A percentile compares a stretch with the other conserved stretches of the same genome.
phyloP scores from a whole-genome alignment of 148 eudicot species.

The Spergularia bocconei region DNA sequence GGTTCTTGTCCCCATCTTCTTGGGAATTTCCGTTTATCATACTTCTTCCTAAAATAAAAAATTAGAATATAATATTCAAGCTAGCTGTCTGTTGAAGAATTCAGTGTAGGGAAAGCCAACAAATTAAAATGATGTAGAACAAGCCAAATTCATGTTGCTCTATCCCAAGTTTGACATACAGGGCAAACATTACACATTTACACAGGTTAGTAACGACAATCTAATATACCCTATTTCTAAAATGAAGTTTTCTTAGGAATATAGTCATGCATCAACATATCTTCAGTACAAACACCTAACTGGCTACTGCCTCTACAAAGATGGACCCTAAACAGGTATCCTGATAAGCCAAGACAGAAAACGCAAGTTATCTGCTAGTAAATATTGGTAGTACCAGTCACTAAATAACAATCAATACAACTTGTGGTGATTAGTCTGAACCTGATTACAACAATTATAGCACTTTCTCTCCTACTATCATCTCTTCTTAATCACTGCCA shows the following conservation, averaged over 20 bases:
- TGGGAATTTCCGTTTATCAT: conserved; percentile 49
- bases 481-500: no score
- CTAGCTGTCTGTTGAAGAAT: not conserved
- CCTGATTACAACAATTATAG: no score
- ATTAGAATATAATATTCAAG: not conserved
- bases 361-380: not conserved
- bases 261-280: not conserved
- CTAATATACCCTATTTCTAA: not conserved
- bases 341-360: not conserved
- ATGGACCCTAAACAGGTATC: not conserved
- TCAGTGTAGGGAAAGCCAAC: not conserved
- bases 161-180: not conserved
- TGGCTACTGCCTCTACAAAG: not conserved
- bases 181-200: not conserved
- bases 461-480: no score
- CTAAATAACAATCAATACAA: not conserved
- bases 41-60: conserved; percentile 3
- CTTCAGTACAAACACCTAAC: not conserved
- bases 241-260: not conserved
- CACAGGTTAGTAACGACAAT: not conserved
- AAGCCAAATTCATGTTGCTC: not conserved
- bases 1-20: conserved; percentile 46
- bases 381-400: not conserved
- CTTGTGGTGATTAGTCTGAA: no score
- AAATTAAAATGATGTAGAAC: not conserved